Percentiles rank a stretch among this genome's conserved stretches.
phyloP scores from a whole-genome alignment of 78 protist genomes.

The Salpingoeca rosetta region DNA sequence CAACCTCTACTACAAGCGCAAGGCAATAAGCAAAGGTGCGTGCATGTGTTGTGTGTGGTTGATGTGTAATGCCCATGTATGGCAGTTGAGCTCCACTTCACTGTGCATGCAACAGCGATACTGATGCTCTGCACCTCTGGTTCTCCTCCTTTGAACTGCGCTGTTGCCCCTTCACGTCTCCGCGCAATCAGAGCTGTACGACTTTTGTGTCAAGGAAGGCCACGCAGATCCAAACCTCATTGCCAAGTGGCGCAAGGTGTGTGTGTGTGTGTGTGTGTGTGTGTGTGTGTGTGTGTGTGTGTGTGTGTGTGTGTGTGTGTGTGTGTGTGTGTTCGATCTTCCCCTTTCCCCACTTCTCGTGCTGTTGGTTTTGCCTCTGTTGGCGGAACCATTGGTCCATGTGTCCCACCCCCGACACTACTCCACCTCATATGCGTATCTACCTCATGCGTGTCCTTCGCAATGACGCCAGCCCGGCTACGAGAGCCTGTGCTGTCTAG shows the following conservation, averaged over 20 bases:
- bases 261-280: neutral
- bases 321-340: no score
- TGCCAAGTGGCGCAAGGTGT: slow-evolving; percentile 88
- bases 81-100: no score
- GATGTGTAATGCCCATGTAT: no score
- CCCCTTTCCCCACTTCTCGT: no score
- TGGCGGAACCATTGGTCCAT: no score
- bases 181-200: slow-evolving; percentile 79
- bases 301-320: neutral
- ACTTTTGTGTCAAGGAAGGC: slow-evolving; percentile 60
- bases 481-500: slow-evolving; percentile 80
- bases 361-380: no score
- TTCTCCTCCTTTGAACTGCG: no score
- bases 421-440: neutral
- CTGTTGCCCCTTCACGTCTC: no score
- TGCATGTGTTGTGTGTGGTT: no score
- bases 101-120: no score
- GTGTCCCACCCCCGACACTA: neutral
- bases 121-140: no score
- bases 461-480: slow-evolving; percentile 53
- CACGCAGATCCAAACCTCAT: slow-evolving; percentile 73
- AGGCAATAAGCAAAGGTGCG: slow-evolving; percentile 33
- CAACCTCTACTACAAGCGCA: slow-evolving; percentile 54
- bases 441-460: neutral
- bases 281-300: neutral